Evolutionary conservation across 1,284 basidiomycete genomes (phyloP).

Genomic region (Sanghuangporus baumii): DNA sequence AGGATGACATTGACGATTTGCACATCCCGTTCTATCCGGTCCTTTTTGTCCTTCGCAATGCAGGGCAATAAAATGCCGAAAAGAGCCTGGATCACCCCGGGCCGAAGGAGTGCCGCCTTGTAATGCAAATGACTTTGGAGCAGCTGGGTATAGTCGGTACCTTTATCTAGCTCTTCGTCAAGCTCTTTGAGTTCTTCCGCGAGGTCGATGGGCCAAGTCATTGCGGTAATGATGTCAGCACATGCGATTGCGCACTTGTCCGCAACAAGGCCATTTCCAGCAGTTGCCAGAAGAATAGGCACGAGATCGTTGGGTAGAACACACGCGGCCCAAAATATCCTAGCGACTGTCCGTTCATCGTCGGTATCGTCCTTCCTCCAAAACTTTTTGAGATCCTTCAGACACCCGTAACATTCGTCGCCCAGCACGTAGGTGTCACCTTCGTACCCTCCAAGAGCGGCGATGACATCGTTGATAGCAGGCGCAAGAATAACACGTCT

Average conservation of each 20-base stretch:
- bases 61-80: constrained; percentile 68
- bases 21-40: constrained; percentile 73
- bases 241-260: constrained; percentile 84
- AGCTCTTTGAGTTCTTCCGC: constrained; percentile 88
- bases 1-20: constrained; percentile 87
- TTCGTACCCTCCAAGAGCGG: constrained; percentile 69
- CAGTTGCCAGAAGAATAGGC: constrained; percentile 76
- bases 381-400: constrained; percentile 90
- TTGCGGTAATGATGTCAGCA: constrained; percentile 85
- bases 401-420: constrained; percentile 77
- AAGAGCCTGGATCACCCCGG: constrained; percentile 62
- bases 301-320: constrained; percentile 82
- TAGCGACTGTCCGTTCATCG: constrained; percentile 89
- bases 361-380: constrained; percentile 95
- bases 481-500: constrained; percentile 55
- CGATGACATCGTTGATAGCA: constrained; percentile 64
- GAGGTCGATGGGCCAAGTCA: constrained; percentile 97
- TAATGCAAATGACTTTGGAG: constrained; percentile 78
- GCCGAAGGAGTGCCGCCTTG: constrained; percentile 71
- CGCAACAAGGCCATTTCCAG: constrained; percentile 69
- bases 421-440: constrained; percentile 74
- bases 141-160: constrained; percentile 83
- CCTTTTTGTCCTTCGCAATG: constrained; percentile 53
- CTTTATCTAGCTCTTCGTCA: constrained; percentile 68
- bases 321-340: constrained; percentile 82